phyloP scores from a whole-genome alignment of 176 grass and related monocot genomes.

The Elymus sibiricus region DNA sequence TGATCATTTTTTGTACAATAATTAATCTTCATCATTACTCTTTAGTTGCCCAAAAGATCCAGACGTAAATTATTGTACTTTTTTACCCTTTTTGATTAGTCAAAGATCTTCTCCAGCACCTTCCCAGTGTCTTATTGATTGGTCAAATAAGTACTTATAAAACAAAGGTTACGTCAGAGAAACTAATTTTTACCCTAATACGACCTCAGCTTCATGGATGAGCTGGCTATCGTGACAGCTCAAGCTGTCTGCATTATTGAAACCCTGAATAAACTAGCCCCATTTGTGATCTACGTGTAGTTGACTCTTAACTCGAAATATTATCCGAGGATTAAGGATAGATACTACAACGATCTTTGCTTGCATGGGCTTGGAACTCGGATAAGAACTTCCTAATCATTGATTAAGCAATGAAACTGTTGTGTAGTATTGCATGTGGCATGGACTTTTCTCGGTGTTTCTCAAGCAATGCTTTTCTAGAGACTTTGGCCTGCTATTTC shows the following conservation, averaged over 20 bases:
- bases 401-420: neutral
- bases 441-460: neutral
- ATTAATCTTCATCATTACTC: neutral
- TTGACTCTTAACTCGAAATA: neutral
- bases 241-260: neutral
- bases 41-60: neutral
- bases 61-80: neutral
- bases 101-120: neutral
- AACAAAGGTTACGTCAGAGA: conserved; percentile 12
- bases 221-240: neutral
- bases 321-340: neutral
- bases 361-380: neutral
- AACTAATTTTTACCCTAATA: neutral
- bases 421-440: neutral
- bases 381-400: neutral
- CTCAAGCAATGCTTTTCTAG: neutral
- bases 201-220: neutral
- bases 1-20: neutral
- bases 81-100: neutral
- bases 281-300: neutral
- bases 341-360: neutral
- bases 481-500: neutral
- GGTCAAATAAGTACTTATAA: conserved; percentile 6
- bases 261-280: neutral
- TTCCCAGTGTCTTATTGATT: neutral